These are phyloP conservation scores for Mycena filopes DNA, from an alignment of 768 basidiomycete species.

Conservation along the genomic window DNA sequence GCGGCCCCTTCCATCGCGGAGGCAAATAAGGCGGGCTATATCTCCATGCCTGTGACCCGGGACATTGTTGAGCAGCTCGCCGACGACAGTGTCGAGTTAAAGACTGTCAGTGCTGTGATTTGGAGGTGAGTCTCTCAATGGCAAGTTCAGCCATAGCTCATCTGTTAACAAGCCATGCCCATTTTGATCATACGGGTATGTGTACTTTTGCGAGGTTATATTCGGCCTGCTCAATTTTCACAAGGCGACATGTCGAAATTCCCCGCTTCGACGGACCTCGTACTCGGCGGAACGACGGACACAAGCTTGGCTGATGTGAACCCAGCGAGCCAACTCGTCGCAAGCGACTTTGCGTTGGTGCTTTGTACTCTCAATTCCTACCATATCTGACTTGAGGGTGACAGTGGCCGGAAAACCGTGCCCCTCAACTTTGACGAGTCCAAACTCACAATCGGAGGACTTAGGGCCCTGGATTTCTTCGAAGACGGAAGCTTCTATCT, in stretches of 20 bases:
- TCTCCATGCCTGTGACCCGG: constrained; percentile 14
- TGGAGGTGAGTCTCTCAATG: constrained; percentile 33
- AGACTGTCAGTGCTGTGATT: constrained; percentile 30
- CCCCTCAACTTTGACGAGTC: constrained; percentile 25
- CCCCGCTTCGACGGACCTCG: constrained; percentile 30
- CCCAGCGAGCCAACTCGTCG: constrained; percentile 25
- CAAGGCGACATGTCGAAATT: constrained; percentile 36
- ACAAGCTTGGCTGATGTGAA: background rate
- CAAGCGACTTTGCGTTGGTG: constrained; percentile 32
- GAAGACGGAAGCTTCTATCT: constrained; percentile 39
- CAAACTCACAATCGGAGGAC: constrained; percentile 29
- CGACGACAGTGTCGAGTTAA: constrained; percentile 21
- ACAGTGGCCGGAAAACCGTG: constrained; percentile 31
- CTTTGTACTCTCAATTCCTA: background rate
- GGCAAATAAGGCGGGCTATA: background rate
- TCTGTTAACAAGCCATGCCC: constrained; percentile 24
- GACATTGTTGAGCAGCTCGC: constrained; percentile 29
- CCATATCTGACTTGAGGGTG: background rate
- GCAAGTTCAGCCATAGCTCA: background rate
- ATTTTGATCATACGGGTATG: constrained; percentile 37
- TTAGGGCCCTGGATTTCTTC: constrained; percentile 35
- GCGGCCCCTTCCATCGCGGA: constrained; percentile 17
- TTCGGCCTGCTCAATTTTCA: too few species aligned
- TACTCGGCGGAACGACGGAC: constrained; percentile 29
- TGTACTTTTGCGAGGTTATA: background rate